Evolutionary conservation across 78 protist genomes (phyloP).

Genomic region (Protostelium mycophagum): DNA sequence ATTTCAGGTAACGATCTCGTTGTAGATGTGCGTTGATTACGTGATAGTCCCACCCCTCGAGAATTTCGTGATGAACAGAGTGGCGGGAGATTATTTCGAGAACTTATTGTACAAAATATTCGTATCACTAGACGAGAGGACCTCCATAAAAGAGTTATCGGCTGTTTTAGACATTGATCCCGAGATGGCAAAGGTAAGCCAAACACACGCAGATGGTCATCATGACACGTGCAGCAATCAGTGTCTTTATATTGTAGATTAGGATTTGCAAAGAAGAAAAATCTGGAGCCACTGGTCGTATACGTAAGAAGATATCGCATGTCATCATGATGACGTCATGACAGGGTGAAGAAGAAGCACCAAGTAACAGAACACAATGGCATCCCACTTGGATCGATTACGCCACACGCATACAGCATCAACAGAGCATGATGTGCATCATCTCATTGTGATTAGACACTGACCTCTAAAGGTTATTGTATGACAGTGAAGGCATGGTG

Average conservation of each 20-base stretch:
- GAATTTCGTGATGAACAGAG: conserved; percentile 93
- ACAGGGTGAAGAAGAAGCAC: neutral
- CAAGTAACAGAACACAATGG: neutral
- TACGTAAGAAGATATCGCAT: neutral
- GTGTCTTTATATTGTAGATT: conserved; percentile 75
- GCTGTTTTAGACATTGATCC: conserved; percentile 42
- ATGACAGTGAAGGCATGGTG: no score
- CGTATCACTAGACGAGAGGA: conserved; percentile 87
- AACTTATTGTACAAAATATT: conserved; percentile 84
- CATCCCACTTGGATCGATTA: conserved; percentile 14
- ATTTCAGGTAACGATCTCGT: conserved; percentile 6
- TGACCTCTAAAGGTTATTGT: no score
- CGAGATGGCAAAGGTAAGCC: conserved; percentile 37
- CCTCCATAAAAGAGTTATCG: conserved; percentile 77
- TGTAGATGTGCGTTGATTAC: neutral
- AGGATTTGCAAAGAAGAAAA: conserved; percentile 87
- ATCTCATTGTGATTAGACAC: no score
- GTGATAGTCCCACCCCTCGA: conserved; percentile 82
- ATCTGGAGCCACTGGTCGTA: conserved; percentile 30
- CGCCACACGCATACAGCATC: no score
- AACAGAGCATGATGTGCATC: no score
- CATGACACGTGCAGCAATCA: conserved; percentile 40
- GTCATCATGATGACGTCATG: neutral
- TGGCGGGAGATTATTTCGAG: conserved; percentile 76
- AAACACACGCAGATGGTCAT: neutral